Conservation (phyloP, 768 basidiomycete species). For the Leccinum pellstonianum region DNA sequence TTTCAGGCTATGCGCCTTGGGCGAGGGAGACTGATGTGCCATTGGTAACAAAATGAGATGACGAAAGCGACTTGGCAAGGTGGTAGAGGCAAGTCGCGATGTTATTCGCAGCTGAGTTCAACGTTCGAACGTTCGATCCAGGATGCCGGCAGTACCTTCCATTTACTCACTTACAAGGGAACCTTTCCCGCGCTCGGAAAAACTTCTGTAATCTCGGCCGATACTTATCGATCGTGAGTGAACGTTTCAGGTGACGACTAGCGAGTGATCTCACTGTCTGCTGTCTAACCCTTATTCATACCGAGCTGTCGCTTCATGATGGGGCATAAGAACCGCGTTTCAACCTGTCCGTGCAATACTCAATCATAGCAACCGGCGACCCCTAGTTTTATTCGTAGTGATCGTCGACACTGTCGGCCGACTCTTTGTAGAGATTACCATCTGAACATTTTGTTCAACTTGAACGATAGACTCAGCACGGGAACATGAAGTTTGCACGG, state of each 20-base stretch:
- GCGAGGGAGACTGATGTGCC: conserved; percentile 11
- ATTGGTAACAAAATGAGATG: conserved; percentile 13
- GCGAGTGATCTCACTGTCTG: not conserved
- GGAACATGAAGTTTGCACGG: conserved; percentile 62
- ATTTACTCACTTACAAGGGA: not conserved
- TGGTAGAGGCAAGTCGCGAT: not conserved
- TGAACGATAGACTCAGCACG: not conserved
- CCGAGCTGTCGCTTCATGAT: not conserved
- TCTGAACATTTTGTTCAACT: not conserved
- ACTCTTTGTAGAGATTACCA: not conserved
- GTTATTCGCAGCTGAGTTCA: conserved; percentile 1
- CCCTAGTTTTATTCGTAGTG: not conserved
- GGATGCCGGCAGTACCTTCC: not conserved
- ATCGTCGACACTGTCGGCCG: not conserved
- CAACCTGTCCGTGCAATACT: not conserved
- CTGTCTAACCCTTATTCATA: not conserved
- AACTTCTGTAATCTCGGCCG: not conserved
- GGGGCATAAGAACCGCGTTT: not conserved
- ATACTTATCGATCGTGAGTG: not conserved
- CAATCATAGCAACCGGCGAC: not conserved
- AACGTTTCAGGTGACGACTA: not conserved
- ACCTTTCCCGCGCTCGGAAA: not conserved
- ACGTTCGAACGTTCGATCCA: not conserved
- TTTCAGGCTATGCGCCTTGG: conserved; percentile 5
- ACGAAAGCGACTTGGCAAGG: not conserved